Conservation (phyloP, 116 monocot species). For the Posidonia oceanica region DNA sequence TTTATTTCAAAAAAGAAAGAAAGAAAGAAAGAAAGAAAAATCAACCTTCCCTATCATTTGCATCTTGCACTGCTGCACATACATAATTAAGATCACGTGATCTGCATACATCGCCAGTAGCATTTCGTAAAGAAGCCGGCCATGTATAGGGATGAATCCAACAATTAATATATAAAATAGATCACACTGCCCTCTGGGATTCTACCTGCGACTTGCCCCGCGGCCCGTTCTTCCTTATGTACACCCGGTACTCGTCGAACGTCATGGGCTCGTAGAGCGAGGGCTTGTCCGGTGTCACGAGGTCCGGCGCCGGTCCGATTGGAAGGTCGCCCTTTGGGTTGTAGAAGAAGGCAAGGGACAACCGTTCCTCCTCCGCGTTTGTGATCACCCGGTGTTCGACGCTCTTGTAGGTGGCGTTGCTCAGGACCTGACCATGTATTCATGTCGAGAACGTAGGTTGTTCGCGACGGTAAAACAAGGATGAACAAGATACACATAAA, state of each 20-base stretch:
- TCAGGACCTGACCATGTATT: constrained; percentile 12
- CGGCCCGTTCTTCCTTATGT: constrained; percentile 32
- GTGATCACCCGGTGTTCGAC: constrained; percentile 36
- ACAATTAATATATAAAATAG: too few relatives aligned
- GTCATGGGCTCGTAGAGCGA: constrained; percentile 30
- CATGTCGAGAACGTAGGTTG: too few relatives aligned
- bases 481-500: too few relatives aligned
- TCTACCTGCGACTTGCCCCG: constrained; percentile 32
- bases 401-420: constrained; percentile 37
- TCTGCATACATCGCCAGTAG: too few relatives aligned
- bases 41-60: too few relatives aligned
- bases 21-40: too few relatives aligned
- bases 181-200: background rate
- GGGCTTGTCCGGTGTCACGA: constrained; percentile 6
- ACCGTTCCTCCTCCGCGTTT: constrained; percentile 19
- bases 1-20: too few relatives aligned
- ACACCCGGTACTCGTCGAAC: constrained; percentile 34
- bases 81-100: too few relatives aligned
- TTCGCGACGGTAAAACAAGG: too few relatives aligned
- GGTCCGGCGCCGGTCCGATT: constrained; percentile 9
- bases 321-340: constrained; percentile 34
- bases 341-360: constrained; percentile 39
- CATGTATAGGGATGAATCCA: too few relatives aligned
- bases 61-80: too few relatives aligned
- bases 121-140: too few relatives aligned